Conservation (phyloP, 1,139 yeast species). For the Protomyces inouyei region DNA sequence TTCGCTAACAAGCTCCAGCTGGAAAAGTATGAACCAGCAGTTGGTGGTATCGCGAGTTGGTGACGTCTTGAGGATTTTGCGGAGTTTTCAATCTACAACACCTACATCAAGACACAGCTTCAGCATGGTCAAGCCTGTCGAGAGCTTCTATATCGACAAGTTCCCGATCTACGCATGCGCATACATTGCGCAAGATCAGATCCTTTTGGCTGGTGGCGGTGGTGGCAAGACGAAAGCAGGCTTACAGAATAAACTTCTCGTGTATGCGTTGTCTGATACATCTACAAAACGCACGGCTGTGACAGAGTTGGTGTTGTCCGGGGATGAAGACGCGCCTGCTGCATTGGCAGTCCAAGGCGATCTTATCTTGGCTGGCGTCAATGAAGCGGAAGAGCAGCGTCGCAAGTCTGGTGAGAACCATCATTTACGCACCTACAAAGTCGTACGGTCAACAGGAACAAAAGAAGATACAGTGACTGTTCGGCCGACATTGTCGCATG, state of each 20-base stretch:
- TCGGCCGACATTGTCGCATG: constrained; percentile 6
- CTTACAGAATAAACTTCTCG: constrained; percentile 8
- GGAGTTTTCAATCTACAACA: too few relatives aligned
- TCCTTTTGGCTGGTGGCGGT: constrained; percentile 26
- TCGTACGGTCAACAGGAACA: background rate
- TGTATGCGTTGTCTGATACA: background rate
- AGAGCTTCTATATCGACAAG: background rate
- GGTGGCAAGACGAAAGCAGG: constrained; percentile 22
- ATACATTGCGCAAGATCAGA: constrained; percentile 24
- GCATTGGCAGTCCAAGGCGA: constrained; percentile 18
- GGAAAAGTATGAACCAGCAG: too few relatives aligned
- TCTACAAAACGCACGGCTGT: constrained; percentile 8
- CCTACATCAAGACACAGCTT: too few relatives aligned
- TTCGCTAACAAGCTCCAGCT: too few relatives aligned
- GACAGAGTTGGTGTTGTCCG: constrained; percentile 7
- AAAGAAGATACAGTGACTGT: background rate
- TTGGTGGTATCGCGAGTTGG: too few relatives aligned
- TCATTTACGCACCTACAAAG: constrained; percentile 18
- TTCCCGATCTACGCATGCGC: constrained; percentile 17
- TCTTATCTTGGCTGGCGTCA: constrained; percentile 16
- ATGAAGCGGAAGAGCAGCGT: constrained; percentile 11
- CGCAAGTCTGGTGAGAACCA: constrained; percentile 6
- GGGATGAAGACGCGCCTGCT: constrained; percentile 23
- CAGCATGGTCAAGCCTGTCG: background rate
- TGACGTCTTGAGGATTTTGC: too few relatives aligned